These are phyloP conservation scores for Trichoderma sp. DNA, from an alignment of 2,329 filamentous ascomycete genomes.

Conservation along the genomic window DNA sequence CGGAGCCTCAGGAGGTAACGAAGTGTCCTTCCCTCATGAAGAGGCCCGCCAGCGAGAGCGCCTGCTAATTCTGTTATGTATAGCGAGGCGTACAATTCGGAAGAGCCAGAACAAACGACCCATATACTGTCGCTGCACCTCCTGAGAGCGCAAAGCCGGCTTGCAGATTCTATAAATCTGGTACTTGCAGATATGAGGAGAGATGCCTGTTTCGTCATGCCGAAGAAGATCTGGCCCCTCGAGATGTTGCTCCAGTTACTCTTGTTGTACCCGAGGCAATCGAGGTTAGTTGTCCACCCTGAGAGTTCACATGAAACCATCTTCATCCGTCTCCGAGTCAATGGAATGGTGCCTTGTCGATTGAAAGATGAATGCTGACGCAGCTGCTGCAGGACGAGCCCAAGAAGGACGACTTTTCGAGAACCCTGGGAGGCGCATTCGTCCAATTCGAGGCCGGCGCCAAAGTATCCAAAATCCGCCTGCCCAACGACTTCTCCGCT, in stretches of 20 bases:
- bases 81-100: not conserved
- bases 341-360: not conserved
- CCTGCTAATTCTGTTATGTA: not conserved
- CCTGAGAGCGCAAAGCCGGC: not conserved
- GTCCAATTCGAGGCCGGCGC: constrained; percentile 41
- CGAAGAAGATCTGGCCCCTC: not conserved
- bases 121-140: not conserved
- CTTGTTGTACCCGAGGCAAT: not conserved
- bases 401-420: not conserved
- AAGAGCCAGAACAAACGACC: not conserved
- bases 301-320: not conserved
- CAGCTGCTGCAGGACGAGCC: not conserved
- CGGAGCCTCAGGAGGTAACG: not conserved
- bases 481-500: constrained; percentile 44
- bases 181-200: constrained; percentile 17
- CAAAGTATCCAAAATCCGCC: constrained; percentile 34
- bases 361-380: not conserved
- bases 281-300: not conserved
- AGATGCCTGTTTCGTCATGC: constrained; percentile 2
- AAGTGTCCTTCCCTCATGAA: not conserved
- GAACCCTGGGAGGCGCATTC: constrained; percentile 33
- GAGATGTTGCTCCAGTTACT: not conserved
- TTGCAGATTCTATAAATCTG: constrained; percentile 8
- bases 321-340: rapidly evolving
- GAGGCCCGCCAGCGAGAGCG: not conserved